Evolutionary conservation across 176 grass and related monocot species (phyloP).

Genomic region (Eragrostis nindensis): DNA sequence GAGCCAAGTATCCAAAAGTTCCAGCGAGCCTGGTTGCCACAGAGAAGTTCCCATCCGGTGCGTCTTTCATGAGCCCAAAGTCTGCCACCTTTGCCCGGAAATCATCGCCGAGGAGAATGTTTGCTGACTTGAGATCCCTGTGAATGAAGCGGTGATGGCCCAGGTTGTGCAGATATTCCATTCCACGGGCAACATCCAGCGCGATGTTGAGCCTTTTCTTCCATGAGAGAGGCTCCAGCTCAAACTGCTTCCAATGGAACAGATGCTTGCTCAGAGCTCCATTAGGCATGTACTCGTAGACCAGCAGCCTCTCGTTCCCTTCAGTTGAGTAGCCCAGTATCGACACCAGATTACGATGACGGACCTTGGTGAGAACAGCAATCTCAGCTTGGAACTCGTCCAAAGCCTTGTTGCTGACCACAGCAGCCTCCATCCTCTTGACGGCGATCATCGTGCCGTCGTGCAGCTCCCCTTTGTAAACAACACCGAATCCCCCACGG

Average conservation of each 20-base stretch:
- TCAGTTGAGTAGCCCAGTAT: conserved; percentile 81
- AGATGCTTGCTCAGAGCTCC: conserved; percentile 90
- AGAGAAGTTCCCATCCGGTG: conserved; percentile 89
- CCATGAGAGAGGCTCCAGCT: conserved; percentile 82
- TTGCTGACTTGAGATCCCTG: conserved; percentile 94
- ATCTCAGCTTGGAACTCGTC: conserved; percentile 98
- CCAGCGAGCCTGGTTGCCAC: conserved; percentile 91
- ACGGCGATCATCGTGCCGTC: conserved; percentile 91
- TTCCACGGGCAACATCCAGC: conserved; percentile 83
- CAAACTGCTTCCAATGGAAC: conserved; percentile 74
- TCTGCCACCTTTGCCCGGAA: conserved; percentile 92
- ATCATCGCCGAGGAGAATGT: conserved; percentile 90
- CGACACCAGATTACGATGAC: conserved; percentile 93
- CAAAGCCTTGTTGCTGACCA: conserved; percentile 86
- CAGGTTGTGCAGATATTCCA: conserved; percentile 95
- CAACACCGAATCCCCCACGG: conserved; percentile 82
- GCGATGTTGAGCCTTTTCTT: conserved; percentile 98
- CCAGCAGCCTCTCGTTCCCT: conserved; percentile 87
- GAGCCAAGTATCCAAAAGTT: conserved; percentile 96
- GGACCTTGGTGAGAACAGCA: conserved; percentile 83
- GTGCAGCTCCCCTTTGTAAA: conserved; percentile 85
- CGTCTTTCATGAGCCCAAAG: conserved; percentile 86
- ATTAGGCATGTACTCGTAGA: conserved; percentile 94
- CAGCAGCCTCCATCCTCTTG: conserved; percentile 87
- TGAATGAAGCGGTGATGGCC: conserved; percentile 90